Conservation (phyloP, 108 stramenopile genomes). For the Cyclostephanos invisitatus region DNA sequence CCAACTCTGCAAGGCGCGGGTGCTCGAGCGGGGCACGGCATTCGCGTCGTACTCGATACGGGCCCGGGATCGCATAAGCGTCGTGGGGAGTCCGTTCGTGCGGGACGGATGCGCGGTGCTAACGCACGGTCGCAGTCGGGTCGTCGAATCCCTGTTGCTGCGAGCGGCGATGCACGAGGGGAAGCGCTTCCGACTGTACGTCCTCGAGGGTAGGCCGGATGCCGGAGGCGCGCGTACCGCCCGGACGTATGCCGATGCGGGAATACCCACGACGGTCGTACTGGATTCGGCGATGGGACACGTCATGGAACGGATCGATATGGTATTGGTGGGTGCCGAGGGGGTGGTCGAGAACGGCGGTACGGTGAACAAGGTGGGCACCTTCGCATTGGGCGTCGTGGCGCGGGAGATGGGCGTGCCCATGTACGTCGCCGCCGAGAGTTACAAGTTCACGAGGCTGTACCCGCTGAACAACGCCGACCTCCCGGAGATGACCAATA, state of each 20-base stretch:
- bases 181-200: slow-evolving; percentile 85
- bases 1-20: slow-evolving; percentile 69
- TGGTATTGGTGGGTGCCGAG: slow-evolving; percentile 95
- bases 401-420: slow-evolving; percentile 93
- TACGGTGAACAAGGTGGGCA: slow-evolving; percentile 93
- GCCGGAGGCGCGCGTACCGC: slow-evolving; percentile 86
- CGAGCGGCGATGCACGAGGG: slow-evolving; percentile 67
- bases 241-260: slow-evolving; percentile 59
- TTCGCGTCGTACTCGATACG: slow-evolving; percentile 88
- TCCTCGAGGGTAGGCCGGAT: slow-evolving; percentile 91
- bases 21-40: slow-evolving; percentile 86
- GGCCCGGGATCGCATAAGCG: slow-evolving; percentile 88
- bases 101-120: slow-evolving; percentile 85
- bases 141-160: slow-evolving; percentile 81
- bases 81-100: slow-evolving; percentile 86
- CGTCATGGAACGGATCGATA: slow-evolving; percentile 91
- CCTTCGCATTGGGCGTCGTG: slow-evolving; percentile 81
- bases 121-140: slow-evolving; percentile 90
- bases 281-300: slow-evolving; percentile 95
- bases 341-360: slow-evolving; percentile 98
- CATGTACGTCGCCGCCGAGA: slow-evolving; percentile 97
- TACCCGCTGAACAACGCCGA: slow-evolving; percentile 95
- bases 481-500: slow-evolving; percentile 58
- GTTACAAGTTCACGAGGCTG: slow-evolving; percentile 96
- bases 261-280: slow-evolving; percentile 91